Evolutionary conservation across 2,329 filamentous ascomycete species (phyloP), one percentile per base, ranked within the genome.

Genomic region (Colletotrichum echinochloae): DNA sequence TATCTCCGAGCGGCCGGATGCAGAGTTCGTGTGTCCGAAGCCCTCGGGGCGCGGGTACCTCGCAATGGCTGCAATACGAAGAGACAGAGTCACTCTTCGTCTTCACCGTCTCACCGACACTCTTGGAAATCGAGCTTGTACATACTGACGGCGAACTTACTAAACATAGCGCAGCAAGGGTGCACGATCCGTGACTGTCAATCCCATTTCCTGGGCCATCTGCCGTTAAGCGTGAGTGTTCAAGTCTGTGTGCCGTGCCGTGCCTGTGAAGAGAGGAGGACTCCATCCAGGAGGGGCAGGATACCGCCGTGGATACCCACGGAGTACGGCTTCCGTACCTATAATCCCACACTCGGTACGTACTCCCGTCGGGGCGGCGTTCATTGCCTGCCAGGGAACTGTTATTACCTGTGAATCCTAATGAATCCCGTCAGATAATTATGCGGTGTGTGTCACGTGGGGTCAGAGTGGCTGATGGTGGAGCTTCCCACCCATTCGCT

Each of bases 401-500:
- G 33, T 37, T 44, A 59, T 60, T 64, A 65, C 65, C 54, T 69
- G 65, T 55, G 55, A 59, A 39, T 39, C 48, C 26, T 11, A 28
- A 61, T 20, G 51, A 55, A 64, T 64, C 60, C 60, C 60, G 60
- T 69, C 60, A 71, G 46, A 51, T 41, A 65, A 56, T 70, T 41
- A 71, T 71, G 69, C 69, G 65, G 69, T 71, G 65, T 64, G 65
- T 70, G 44, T 70, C 69, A 71, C 69, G 69, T 71, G 69, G 65
- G 49, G 65, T 54, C n/a, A 23, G 46, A 54, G 57, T 70, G 59
- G 69, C 65, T 71, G 69, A 71, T 3, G 54, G 65, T 70, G 69
- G 65, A 33, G 26, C 41, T 44, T 37, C 35, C 49, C 56, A 60
- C 51, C 59, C 55, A 23, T 23, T 46, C 44, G 44, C 60, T 56